Percentiles rank a stretch among this genome's conserved stretches.
Evolutionary conservation across 2,329 filamentous ascomycete species (phyloP).

Genomic region (Ophiocordyceps camponoti-leonardi): DNA sequence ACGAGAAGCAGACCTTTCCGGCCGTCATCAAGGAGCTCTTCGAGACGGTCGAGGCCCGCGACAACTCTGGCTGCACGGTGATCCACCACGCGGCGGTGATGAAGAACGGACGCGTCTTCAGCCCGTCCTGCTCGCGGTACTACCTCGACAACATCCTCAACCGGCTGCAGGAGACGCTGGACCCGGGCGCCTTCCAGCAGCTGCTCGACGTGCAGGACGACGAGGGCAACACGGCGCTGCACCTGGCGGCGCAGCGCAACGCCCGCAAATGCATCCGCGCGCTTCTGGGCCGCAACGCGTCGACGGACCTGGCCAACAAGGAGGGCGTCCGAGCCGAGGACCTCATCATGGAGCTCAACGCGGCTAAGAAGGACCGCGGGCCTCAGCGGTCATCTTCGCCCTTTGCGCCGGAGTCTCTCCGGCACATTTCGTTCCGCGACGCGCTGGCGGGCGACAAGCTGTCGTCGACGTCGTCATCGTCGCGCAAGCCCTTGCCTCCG

Average conservation of each 20-base stretch:
- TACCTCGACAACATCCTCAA: conserved; percentile 87
- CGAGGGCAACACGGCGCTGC: conserved; percentile 74
- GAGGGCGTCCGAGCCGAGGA: conserved; percentile 73
- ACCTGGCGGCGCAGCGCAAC: conserved; percentile 60
- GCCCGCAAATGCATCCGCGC: conserved; percentile 79
- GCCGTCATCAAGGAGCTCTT: conserved; percentile 69
- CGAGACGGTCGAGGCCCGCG: conserved; percentile 61
- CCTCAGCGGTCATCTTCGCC: conserved; percentile 62
- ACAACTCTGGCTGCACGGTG: conserved; percentile 69
- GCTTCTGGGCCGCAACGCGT: conserved; percentile 62
- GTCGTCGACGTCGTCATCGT: neutral
- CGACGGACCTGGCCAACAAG: conserved; percentile 66
- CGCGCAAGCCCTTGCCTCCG: neutral
- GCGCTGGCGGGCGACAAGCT: conserved; percentile 21
- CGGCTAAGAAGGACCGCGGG: conserved; percentile 45
- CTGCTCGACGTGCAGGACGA: conserved; percentile 70
- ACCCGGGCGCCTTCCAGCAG: conserved; percentile 58
- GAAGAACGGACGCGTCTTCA: conserved; percentile 63
- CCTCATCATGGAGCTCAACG: conserved; percentile 61
- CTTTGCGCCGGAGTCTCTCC: conserved; percentile 45
- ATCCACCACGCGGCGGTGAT: conserved; percentile 90
- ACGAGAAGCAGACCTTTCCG: conserved; percentile 82
- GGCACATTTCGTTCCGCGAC: conserved; percentile 34
- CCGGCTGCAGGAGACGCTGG: conserved; percentile 62
- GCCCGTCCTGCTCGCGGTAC: conserved; percentile 78